Base-by-base conservation (phyloP, 306 rosid species). In the Vicia faba region DNA sequence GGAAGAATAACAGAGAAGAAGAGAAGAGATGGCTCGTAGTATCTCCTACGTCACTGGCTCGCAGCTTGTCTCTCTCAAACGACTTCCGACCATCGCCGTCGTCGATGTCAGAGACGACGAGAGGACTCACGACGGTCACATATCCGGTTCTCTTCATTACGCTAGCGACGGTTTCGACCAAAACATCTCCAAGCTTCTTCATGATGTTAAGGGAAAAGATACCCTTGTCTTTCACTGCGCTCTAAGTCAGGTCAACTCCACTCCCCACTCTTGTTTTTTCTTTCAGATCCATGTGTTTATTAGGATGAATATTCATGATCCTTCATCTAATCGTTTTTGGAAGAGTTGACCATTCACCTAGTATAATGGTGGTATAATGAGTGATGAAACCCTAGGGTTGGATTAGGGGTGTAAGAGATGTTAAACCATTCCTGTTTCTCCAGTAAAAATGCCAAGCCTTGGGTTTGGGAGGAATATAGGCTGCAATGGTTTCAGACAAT, bases 141-240 rank as follows among this genome's bases (percentile, higher is more conserved):
- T 89, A 57, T 74, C 87, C 0, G 93, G 93, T 1, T 89, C 96
- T 73, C 73, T 89, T 68, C 96, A 89, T 75, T 87, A 68, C 61
- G 84, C 96, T 2, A 89, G 84, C 71, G 78, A 76, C 48, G 18
- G 78, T 76, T 89, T 89, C 86, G 73, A 81, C 38, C 86, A 83
- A 15, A 81, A 82, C 76, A 79, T 89, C 8, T 45, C 91, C 2
- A 78, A 83, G 64, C 96, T 89, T 16, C 1, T 83, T 70, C 86
- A 79, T 6, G 73, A 87, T 29, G 89, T 87, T 66, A 75, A 83
- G 45, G 96, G 85, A 59, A 89, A 87, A 77, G 96, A 92, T 63
- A 92, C 96, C 66, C 84, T 89, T 14, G 96, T 92, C 45, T 92
- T 89, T 62, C 95, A 85, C 83, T 92, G 96, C 72, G 95, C 95